Evolutionary conservation across 73 alveolate genomes (phyloP).

Genomic region (Urostyla sp.): DNA sequence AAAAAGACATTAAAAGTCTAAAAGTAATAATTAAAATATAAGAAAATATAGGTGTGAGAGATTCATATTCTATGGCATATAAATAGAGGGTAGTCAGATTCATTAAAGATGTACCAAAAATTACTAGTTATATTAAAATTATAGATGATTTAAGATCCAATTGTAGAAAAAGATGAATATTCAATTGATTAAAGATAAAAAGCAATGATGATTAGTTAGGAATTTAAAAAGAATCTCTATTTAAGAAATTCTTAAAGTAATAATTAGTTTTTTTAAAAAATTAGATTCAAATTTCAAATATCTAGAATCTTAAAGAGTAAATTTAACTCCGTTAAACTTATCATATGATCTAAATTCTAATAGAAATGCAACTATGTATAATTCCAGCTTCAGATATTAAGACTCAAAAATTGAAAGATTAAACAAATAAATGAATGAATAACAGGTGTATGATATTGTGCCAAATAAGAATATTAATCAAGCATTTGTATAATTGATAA

Average conservation of each 20-base stretch:
- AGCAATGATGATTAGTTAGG: too few species aligned
- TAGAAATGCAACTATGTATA: neutral
- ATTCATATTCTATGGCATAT: neutral
- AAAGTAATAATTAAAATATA: neutral
- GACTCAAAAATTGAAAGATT: neutral
- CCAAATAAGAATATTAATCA: slow-evolving; percentile 20
- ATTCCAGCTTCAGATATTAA: slow-evolving; percentile 12
- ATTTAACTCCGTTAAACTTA: neutral
- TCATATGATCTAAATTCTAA: too few species aligned
- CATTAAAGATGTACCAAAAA: slow-evolving; percentile 23
- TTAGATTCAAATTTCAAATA: neutral
- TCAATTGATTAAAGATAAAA: neutral
- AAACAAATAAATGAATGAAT: neutral
- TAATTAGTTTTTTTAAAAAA: neutral
- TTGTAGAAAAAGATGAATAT: slow-evolving; percentile 21
- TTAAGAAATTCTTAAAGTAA: too few species aligned
- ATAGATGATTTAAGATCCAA: slow-evolving; percentile 42
- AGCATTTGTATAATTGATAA: slow-evolving; percentile 3
- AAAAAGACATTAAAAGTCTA: neutral
- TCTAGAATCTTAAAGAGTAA: neutral
- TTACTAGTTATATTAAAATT: neutral
- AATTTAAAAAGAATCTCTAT: too few species aligned
- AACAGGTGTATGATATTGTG: neutral
- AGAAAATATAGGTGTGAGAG: slow-evolving; percentile 2
- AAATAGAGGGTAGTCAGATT: slow-evolving; percentile 20